These are phyloP conservation scores for Hibiscus tridactylites DNA, from an alignment of 345 rosid species.

Conservation along the genomic window DNA sequence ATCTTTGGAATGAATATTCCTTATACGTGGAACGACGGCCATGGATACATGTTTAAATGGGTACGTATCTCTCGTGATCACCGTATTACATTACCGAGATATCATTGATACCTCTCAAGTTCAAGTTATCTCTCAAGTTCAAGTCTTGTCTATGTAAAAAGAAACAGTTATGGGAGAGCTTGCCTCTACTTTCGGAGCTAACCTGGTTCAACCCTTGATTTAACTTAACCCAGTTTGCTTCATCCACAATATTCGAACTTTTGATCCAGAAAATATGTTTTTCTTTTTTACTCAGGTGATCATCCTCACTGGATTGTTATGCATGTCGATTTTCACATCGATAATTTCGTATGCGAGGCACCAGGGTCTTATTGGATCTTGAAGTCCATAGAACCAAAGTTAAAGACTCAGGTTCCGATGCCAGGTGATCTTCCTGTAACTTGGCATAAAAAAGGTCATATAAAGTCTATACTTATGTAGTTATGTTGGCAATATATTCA, in stretches of 20 bases:
- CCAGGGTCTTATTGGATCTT: slow-evolving; percentile 53
- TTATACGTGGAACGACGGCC: slow-evolving; percentile 31
- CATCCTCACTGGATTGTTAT: slow-evolving; percentile 31
- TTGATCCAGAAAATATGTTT: not conserved
- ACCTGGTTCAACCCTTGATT: too few relatives aligned
- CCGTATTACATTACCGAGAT: too few relatives aligned
- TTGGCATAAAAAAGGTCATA: not conserved
- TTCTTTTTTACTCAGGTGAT: slow-evolving; percentile 38
- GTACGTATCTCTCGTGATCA: slow-evolving; percentile 14
- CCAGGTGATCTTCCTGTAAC: not conserved
- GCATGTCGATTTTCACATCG: slow-evolving; percentile 32
- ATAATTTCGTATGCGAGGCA: slow-evolving; percentile 51
- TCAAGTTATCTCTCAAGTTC: too few relatives aligned
- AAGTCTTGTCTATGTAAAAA: too few relatives aligned
- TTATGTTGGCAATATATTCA: not conserved
- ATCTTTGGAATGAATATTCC: slow-evolving; percentile 50
- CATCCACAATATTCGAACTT: not conserved
- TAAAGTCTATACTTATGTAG: not conserved
- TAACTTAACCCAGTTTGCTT: too few relatives aligned
- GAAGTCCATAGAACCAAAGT: not conserved
- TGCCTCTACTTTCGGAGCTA: too few relatives aligned
- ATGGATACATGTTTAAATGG: slow-evolving; percentile 44
- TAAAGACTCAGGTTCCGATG: too few relatives aligned
- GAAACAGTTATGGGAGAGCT: too few relatives aligned
- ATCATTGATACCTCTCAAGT: too few relatives aligned